Evolutionary conservation across 1,284 basidiomycete species (phyloP).

Genomic region (Ustilago loliicola): DNA sequence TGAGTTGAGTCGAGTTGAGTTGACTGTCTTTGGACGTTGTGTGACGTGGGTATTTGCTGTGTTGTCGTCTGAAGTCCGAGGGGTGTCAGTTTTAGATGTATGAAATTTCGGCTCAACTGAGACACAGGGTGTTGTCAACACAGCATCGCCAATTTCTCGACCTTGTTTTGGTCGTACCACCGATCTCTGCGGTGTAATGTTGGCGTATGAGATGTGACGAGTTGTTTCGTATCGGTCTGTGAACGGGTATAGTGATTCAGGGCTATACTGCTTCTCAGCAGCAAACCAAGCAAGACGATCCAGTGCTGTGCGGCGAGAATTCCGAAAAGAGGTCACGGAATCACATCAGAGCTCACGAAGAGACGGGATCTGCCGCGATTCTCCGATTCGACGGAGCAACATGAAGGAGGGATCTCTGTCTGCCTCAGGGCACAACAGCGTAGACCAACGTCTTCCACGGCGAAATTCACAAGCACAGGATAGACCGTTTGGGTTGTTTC

Average conservation of each 20-base stretch:
- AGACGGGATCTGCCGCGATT: neutral
- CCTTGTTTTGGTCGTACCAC: neutral
- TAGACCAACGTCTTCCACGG: too few species aligned
- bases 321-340: neutral
- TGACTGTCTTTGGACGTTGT: too few species aligned
- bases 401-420: too few species aligned
- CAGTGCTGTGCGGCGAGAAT: neutral
- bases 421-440: too few species aligned
- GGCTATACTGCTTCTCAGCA: neutral
- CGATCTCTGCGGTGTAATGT: too few species aligned
- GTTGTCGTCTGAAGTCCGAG: conserved; percentile 22
- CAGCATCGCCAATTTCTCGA: neutral
- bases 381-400: neutral
- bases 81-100: neutral
- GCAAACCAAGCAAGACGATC: neutral
- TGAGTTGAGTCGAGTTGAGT: too few species aligned
- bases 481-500: too few species aligned
- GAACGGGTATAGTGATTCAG: neutral
- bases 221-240: too few species aligned
- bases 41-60: neutral
- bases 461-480: too few species aligned
- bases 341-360: neutral
- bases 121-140: neutral
- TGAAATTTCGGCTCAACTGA: neutral
- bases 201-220: too few species aligned